Percentiles rank a stretch among this genome's conserved stretches.
Conservation (phyloP, 2,329 filamentous ascomycete genomes). For the Endocalyx cinctus region DNA sequence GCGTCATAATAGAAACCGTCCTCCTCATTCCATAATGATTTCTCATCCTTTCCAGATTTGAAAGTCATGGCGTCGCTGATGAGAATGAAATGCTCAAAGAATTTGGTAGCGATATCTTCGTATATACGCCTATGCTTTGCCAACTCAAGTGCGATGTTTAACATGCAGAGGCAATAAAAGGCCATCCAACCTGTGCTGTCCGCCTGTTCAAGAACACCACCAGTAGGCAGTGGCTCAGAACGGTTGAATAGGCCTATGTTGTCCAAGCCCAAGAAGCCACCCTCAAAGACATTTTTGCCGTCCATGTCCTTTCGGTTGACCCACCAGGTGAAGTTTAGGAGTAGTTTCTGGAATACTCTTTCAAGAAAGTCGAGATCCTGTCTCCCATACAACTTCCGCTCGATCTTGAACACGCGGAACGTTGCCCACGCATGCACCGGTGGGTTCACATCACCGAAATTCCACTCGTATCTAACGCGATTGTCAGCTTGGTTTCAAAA, state of each 20-base stretch:
- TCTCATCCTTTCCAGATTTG: conserved; percentile 66
- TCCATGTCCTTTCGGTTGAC: conserved; percentile 93
- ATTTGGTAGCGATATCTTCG: conserved; percentile 95
- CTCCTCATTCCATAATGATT: conserved; percentile 92
- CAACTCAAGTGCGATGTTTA: conserved; percentile 92
- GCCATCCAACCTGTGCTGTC: conserved; percentile 99
- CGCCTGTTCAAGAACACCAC: conserved; percentile 89
- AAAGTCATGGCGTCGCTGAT: conserved; percentile 97
- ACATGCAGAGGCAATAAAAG: conserved; percentile 93
- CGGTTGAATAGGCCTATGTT: conserved; percentile 98
- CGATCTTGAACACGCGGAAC: conserved; percentile 96
- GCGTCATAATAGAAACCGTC: conserved; percentile 99
- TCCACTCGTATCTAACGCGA: conserved; percentile 71
- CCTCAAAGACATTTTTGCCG: conserved; percentile 96
- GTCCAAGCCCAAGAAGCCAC: conserved; percentile 90
- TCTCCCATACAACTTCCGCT: conserved; percentile 92
- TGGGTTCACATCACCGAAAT: conserved; percentile 95
- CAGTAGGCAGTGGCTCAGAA: conserved; percentile 89
- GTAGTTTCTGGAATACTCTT: conserved; percentile 90
- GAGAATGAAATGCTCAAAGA: conserved; percentile 97
- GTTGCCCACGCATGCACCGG: conserved; percentile 95
- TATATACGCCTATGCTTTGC: conserved; percentile 94
- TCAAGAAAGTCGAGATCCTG: conserved; percentile 95
- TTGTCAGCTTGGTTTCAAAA: conserved; percentile 11
- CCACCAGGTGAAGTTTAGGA: conserved; percentile 99